These are phyloP conservation scores for Starmerella apis DNA, from an alignment of 805 yeast species.

Conservation along the genomic window DNA sequence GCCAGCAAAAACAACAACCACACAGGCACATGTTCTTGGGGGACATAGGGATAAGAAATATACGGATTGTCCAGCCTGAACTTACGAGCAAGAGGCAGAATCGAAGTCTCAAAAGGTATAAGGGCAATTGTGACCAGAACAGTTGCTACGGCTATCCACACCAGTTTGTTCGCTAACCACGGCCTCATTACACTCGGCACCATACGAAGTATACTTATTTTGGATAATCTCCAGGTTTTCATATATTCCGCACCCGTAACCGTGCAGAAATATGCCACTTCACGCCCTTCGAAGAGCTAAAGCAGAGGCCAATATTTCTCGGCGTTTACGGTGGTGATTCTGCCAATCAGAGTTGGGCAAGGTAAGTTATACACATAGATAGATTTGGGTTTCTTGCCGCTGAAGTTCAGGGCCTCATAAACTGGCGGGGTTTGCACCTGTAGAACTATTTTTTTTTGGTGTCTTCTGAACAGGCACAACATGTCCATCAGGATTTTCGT, in stretches of 20 bases:
- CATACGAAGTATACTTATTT: background rate
- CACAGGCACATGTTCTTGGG: constrained; percentile 57
- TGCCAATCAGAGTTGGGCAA: background rate
- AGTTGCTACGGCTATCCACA: background rate
- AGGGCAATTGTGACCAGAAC: constrained; percentile 10
- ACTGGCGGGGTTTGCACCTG: too few relatives aligned
- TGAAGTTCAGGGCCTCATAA: background rate
- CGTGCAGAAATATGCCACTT: background rate
- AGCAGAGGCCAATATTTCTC: background rate
- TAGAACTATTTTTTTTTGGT: too few relatives aligned
- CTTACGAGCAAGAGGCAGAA: constrained; percentile 62
- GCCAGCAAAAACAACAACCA: constrained; percentile 39
- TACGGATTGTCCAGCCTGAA: constrained; percentile 66
- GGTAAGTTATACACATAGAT: too few relatives aligned
- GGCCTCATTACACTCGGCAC: background rate
- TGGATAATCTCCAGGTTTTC: background rate
- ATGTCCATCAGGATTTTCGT: constrained; percentile 42
- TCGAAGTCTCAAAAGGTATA: constrained; percentile 21
- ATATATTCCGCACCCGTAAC: background rate
- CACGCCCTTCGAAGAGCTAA: background rate
- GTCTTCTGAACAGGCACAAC: too few relatives aligned
- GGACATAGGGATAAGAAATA: constrained; percentile 72
- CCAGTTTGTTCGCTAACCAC: background rate
- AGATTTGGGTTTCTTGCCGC: background rate
- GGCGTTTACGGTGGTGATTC: background rate